Evolutionary conservation across 352 stramenopile species (phyloP).

Genomic region (Pythium pyrilobum): DNA sequence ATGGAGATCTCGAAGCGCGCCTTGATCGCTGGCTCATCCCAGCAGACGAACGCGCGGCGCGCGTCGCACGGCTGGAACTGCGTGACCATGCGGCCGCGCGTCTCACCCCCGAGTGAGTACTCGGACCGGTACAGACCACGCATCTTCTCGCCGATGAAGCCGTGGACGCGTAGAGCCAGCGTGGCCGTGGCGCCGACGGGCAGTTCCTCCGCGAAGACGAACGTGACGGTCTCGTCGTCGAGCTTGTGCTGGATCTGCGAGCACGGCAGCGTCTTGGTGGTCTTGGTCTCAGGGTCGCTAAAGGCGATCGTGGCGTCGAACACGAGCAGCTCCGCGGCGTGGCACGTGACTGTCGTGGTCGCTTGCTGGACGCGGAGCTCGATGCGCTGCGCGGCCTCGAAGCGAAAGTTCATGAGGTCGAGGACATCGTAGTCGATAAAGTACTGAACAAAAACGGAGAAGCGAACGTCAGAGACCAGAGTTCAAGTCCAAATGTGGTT

Average conservation of each 20-base stretch:
- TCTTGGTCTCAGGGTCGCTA: conserved; percentile 8
- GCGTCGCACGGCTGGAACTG: conserved; percentile 81
- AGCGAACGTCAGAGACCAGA: too few relatives aligned
- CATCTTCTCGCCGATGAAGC: conserved; percentile 88
- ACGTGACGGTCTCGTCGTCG: conserved; percentile 51
- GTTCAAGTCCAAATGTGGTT: too few relatives aligned
- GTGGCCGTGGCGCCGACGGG: conserved; percentile 23
- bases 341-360: conserved; percentile 82
- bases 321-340: conserved; percentile 92
- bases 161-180: conserved; percentile 51
- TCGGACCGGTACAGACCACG: conserved; percentile 93
- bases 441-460: conserved; percentile 24
- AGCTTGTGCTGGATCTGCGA: conserved; percentile 37
- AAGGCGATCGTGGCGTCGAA: conserved; percentile 49
- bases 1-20: conserved; percentile 92
- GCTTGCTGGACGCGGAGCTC: conserved; percentile 41
- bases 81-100: conserved; percentile 90
- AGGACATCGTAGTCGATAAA: conserved; percentile 69
- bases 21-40: conserved; percentile 96
- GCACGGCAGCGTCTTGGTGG: conserved; percentile 21
- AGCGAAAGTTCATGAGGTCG: conserved; percentile 72
- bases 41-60: conserved; percentile 95
- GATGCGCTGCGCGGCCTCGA: conserved; percentile 60
- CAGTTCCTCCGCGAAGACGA: conserved; percentile 44
- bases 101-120: conserved; percentile 89